phyloP scores from a whole-genome alignment of 305 asterid species.

The Fraxinus floribunda region DNA sequence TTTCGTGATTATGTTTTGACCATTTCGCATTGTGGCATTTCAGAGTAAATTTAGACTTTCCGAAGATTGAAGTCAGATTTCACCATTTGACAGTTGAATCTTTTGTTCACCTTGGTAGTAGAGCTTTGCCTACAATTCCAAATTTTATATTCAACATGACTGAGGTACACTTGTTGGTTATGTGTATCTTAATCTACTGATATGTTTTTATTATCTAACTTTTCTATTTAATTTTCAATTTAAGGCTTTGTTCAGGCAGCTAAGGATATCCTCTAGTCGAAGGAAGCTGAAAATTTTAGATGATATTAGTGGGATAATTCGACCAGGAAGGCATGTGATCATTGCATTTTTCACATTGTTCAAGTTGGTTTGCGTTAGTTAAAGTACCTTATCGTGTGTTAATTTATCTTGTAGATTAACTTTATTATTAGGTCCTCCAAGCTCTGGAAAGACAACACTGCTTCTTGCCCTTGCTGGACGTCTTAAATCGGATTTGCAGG shows the following conservation, averaged over 20 bases:
- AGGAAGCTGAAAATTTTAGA: slow-evolving; percentile 68
- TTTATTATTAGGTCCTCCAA: slow-evolving; percentile 85
- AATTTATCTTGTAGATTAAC: slow-evolving; percentile 60
- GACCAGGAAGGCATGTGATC: slow-evolving; percentile 79
- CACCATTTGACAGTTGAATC: slow-evolving; percentile 69
- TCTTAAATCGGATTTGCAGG: slow-evolving; percentile 79
- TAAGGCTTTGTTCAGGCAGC: slow-evolving; percentile 73
- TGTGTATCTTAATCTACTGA: neutral
- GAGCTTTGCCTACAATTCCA: slow-evolving; percentile 94
- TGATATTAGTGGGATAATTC: slow-evolving; percentile 81
- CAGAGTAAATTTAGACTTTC: slow-evolving; percentile 89
- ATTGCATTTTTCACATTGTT: slow-evolving; percentile 21
- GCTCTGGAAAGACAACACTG: slow-evolving; percentile 94
- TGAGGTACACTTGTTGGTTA: slow-evolving; percentile 53
- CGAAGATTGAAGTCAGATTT: slow-evolving; percentile 90
- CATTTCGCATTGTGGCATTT: slow-evolving; percentile 23
- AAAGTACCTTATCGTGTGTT: slow-evolving; percentile 23
- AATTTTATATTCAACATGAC: slow-evolving; percentile 81
- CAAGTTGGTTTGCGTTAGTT: slow-evolving; percentile 21
- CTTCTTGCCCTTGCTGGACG: slow-evolving; percentile 91
- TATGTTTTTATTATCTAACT: slow-evolving; percentile 27
- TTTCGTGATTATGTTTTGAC: neutral
- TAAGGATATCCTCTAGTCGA: slow-evolving; percentile 61
- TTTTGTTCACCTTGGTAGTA: slow-evolving; percentile 74
- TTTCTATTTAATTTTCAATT: slow-evolving; percentile 14